Conservation (phyloP, 139 green algal genomes). For the Monoraphidium neglectum region DNA sequence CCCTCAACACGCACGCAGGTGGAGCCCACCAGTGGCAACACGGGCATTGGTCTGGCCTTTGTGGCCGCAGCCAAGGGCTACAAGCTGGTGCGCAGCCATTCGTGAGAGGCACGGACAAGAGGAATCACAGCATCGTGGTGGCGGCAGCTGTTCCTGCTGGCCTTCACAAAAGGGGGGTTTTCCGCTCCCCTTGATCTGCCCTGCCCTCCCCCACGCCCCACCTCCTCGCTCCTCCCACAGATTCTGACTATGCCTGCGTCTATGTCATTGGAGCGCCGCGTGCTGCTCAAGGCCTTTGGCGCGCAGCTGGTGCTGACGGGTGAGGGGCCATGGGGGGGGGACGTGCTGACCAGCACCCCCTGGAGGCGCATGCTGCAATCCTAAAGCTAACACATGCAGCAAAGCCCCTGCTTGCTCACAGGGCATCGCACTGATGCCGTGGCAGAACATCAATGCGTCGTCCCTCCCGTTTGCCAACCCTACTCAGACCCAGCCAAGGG, state of each 20-base stretch:
- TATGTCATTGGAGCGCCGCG: slow-evolving; percentile 95
- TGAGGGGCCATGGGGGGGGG: background rate
- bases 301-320: slow-evolving; percentile 80
- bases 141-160: no score
- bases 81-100: slow-evolving; percentile 60
- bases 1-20: slow-evolving; percentile 49
- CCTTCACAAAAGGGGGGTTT: no score
- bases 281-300: slow-evolving; percentile 92
- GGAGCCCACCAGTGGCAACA: slow-evolving; percentile 96
- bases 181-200: no score
- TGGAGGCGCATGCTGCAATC: background rate
- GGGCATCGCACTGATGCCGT: background rate
- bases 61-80: slow-evolving; percentile 94
- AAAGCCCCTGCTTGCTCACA: background rate
- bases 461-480: background rate
- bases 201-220: no score
- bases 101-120: no score
- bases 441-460: background rate
- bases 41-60: slow-evolving; percentile 96
- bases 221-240: slow-evolving; percentile 17
- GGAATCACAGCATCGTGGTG: no score
- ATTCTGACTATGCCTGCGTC: slow-evolving; percentile 98
- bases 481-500: slow-evolving; percentile 81
- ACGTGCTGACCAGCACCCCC: background rate
- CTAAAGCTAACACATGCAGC: no score